Conservation (phyloP, 225 moss, liverwort and hornwort genomes). For the Ulota crispa region DNA sequence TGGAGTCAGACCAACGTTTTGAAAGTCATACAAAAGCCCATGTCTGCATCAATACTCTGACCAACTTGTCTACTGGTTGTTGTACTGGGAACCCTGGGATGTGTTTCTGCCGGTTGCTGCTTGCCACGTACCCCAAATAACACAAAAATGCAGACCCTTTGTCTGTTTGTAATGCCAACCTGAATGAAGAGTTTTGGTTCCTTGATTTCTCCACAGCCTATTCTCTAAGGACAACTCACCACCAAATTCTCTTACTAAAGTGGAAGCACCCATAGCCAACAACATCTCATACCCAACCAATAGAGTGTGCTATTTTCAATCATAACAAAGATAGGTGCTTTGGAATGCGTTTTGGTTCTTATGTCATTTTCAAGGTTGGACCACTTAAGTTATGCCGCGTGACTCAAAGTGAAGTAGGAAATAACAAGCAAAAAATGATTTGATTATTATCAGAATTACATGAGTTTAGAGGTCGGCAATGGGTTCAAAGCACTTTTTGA, state of each 20-base stretch:
- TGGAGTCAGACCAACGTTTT: neutral
- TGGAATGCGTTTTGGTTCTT: too few species aligned
- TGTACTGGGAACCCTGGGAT: neutral
- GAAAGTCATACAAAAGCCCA: neutral
- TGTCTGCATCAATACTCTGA: neutral
- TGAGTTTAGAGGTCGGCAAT: too few species aligned
- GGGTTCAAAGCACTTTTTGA: too few species aligned
- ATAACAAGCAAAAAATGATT: too few species aligned
- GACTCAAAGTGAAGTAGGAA: too few species aligned
- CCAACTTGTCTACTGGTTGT: neutral
- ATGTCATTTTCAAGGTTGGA: too few species aligned
- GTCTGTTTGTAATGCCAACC: neutral
- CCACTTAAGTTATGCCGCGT: too few species aligned
- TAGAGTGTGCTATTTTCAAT: too few species aligned
- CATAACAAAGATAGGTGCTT: too few species aligned
- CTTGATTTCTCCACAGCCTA: neutral
- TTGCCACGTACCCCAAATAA: neutral
- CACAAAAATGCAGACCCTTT: neutral
- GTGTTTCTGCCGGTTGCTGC: neutral
- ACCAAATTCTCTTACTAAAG: neutral
- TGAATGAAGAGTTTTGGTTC: neutral
- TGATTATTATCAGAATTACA: too few species aligned
- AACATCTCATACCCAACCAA: too few species aligned
- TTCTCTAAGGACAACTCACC: neutral
- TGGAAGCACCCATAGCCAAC: too few species aligned